Conservation (phyloP, 345 rosid species). For the Eucalyptus erythrocorys region DNA sequence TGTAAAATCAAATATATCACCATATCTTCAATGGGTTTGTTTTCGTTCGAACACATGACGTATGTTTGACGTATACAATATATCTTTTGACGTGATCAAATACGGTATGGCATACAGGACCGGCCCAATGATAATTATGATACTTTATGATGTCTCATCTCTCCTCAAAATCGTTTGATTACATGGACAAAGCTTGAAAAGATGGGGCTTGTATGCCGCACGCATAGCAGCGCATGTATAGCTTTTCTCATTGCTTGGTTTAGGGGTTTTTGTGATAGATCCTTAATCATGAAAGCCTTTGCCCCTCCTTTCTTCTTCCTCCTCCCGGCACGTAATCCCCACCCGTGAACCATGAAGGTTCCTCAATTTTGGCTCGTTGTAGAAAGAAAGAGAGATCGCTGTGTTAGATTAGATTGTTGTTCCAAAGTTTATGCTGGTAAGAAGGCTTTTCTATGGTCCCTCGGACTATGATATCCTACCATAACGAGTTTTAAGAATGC, state of each 20-base stretch:
- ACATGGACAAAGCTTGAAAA: background rate
- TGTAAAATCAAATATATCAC: background rate
- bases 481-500: background rate
- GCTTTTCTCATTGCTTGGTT: background rate
- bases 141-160: background rate
- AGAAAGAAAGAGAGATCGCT: background rate
- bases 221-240: background rate
- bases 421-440: background rate
- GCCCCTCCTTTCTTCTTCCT: background rate
- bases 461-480: background rate
- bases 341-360: background rate
- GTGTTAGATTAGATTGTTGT: background rate
- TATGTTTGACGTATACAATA: background rate
- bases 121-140: background rate
- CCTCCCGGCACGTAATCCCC: background rate
- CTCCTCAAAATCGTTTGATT: background rate
- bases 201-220: background rate
- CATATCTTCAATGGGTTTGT: background rate
- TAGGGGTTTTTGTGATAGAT: background rate
- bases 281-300: background rate
- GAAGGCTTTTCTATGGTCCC: background rate
- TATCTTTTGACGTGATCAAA: background rate
- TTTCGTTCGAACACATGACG: background rate
- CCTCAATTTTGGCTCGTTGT: background rate
- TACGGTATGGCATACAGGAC: fast-evolving